Evolutionary conservation across 2,329 filamentous ascomycete species (phyloP).

Genomic region (Ophiostoma montium): DNA sequence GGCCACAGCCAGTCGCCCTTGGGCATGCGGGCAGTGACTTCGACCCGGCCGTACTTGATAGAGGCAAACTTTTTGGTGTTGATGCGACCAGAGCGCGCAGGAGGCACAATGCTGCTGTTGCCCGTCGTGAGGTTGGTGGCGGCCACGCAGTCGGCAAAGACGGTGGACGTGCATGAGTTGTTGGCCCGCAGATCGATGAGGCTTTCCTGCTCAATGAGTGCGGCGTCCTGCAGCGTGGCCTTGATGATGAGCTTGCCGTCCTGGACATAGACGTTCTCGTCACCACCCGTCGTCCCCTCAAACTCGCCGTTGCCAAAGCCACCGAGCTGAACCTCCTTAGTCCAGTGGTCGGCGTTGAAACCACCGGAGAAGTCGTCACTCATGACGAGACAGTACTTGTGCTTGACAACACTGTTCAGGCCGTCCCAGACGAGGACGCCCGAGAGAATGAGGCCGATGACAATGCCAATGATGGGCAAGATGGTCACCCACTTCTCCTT

Average conservation of each 20-base stretch:
- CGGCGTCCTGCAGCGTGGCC: slow-evolving; percentile 59
- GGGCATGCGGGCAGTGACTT: slow-evolving; percentile 65
- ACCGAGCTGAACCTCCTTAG: slow-evolving; percentile 59
- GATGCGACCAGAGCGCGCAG: slow-evolving; percentile 64
- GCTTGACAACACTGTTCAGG: slow-evolving; percentile 53
- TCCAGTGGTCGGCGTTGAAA: slow-evolving; percentile 50
- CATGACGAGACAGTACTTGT: slow-evolving; percentile 58
- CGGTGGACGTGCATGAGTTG: slow-evolving; percentile 52
- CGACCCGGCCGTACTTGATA: slow-evolving; percentile 70
- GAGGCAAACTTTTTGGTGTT: slow-evolving; percentile 55
- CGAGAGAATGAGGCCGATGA: slow-evolving; percentile 52
- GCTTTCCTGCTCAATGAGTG: slow-evolving; percentile 50
- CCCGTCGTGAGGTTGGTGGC: slow-evolving; percentile 56
- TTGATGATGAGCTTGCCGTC: slow-evolving; percentile 59
- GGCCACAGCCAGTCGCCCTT: slow-evolving; percentile 80
- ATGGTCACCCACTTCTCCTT: slow-evolving; percentile 81
- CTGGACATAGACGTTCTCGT: slow-evolving; percentile 62
- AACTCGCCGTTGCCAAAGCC: slow-evolving; percentile 75
- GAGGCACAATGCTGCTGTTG: slow-evolving; percentile 63
- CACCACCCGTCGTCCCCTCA: slow-evolving; percentile 54
- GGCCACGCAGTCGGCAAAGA: slow-evolving; percentile 48
- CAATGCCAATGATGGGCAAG: slow-evolving; percentile 57
- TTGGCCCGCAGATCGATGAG: slow-evolving; percentile 53
- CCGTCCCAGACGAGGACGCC: slow-evolving; percentile 67
- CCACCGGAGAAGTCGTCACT: slow-evolving; percentile 50